Percentiles rank a stretch among this genome's conserved stretches.
phyloP scores from a whole-genome alignment of 345 rosid genomes.

The Raphanus raphanistrum region DNA sequence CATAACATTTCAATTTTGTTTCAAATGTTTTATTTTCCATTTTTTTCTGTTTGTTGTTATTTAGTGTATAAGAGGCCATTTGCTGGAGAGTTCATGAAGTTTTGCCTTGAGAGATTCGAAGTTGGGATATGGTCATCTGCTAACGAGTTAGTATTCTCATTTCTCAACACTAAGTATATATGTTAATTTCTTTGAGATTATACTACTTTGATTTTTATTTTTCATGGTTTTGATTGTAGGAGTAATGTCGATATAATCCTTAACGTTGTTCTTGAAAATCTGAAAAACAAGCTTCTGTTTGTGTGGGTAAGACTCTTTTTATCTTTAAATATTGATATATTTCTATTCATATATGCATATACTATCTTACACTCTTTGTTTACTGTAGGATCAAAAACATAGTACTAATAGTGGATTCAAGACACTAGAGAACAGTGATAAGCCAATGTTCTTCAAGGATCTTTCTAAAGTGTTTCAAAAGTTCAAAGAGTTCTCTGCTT shows the following conservation, averaged over 20 bases:
- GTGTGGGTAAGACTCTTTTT: conserved; percentile 35
- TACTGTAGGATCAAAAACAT: conserved; percentile 37
- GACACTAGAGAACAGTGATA: conserved; percentile 25
- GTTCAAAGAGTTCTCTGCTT: conserved; percentile 9
- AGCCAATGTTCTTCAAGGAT: conserved; percentile 47
- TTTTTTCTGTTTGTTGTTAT: neutral
- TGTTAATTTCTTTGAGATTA: too few relatives aligned
- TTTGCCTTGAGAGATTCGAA: conserved; percentile 53
- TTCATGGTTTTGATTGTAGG: neutral
- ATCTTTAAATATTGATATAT: neutral
- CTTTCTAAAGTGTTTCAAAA: conserved; percentile 36
- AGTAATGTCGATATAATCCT: conserved; percentile 25
- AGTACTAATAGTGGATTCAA: conserved; percentile 37
- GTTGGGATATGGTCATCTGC: conserved; percentile 54
- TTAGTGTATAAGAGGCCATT: conserved; percentile 52
- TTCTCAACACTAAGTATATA: neutral
- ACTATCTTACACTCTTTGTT: neutral
- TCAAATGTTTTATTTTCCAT: neutral
- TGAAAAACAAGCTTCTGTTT: conserved; percentile 36
- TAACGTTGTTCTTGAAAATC: conserved; percentile 15
- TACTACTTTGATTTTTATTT: neutral
- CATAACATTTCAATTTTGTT: neutral
- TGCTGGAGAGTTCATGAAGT: conserved; percentile 44
- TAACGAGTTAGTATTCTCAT: conserved; percentile 17
- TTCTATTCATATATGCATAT: neutral